Conservation (phyloP, 345 rosid species). For the Salix arbutifolia region DNA sequence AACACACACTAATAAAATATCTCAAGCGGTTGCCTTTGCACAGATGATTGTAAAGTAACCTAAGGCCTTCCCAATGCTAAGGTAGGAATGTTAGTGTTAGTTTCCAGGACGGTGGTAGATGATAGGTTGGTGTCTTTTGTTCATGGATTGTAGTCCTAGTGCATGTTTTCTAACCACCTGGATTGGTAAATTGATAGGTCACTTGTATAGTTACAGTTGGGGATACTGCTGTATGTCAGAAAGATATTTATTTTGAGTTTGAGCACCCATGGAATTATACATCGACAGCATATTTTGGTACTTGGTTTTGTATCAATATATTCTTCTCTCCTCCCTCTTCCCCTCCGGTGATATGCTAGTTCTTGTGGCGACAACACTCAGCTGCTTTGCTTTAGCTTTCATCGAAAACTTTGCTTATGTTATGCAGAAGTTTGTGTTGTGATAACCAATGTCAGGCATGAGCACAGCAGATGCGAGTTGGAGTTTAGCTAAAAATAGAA, state of each 20-base stretch:
- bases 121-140: conserved; percentile 14
- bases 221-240: conserved; percentile 18
- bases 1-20: conserved; percentile 29
- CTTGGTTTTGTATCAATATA: background rate
- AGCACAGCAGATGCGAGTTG: background rate
- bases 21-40: conserved; percentile 1
- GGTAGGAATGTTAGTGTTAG: conserved; percentile 18
- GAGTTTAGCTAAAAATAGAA: background rate
- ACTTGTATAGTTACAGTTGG: conserved; percentile 30
- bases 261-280: conserved; percentile 16
- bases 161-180: conserved; percentile 22
- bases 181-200: conserved; percentile 16
- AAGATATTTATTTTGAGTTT: conserved; percentile 18
- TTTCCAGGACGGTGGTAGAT: conserved; percentile 10
- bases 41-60: conserved; percentile 33
- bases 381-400: background rate
- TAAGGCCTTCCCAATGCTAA: conserved; percentile 18
- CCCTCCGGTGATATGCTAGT: background rate
- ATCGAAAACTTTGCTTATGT: background rate
- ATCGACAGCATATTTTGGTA: background rate
- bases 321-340: background rate
- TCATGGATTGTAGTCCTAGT: conserved; percentile 14
- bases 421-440: background rate
- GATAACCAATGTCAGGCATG: background rate
- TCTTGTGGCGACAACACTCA: background rate